Conservation (phyloP, 768 basidiomycete species). For the Russula sp. region DNA sequence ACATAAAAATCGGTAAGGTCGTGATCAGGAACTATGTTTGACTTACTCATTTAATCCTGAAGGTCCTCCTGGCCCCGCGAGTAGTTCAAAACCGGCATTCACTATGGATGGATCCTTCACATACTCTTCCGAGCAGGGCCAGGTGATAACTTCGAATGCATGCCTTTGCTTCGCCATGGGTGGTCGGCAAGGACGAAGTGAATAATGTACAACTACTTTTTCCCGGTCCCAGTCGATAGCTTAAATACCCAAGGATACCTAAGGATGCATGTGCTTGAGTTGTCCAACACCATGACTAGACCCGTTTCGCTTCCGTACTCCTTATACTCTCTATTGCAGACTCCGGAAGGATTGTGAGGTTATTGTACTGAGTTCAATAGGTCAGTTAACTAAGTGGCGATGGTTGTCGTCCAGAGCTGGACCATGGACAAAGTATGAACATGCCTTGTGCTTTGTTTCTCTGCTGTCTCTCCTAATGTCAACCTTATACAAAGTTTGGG, state of each 20-base stretch:
- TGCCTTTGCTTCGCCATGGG: not conserved
- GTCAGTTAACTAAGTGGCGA: too few species aligned
- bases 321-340: too few species aligned
- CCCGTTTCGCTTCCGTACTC: too few species aligned
- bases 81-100: not conserved
- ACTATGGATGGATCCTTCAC: not conserved
- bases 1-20: not conserved
- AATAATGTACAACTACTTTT: not conserved
- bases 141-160: conserved; percentile 3
- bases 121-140: conserved; percentile 12
- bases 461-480: too few species aligned
- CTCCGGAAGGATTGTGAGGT: too few species aligned
- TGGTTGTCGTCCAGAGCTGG: too few species aligned
- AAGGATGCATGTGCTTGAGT: too few species aligned
- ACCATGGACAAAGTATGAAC: too few species aligned
- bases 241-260: not conserved
- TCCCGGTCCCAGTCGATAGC: not conserved
- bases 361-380: too few species aligned
- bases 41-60: conserved; percentile 5
- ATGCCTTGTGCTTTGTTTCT: too few species aligned
- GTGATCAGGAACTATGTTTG: not conserved
- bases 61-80: not conserved
- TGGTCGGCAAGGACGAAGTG: not conserved
- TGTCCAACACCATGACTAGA: not conserved
- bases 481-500: too few species aligned